Evolutionary conservation across 805 yeast genomes (phyloP), one percentile per base, ranked within the genome.

Genomic region (Saccharomycopsis sp.): DNA sequence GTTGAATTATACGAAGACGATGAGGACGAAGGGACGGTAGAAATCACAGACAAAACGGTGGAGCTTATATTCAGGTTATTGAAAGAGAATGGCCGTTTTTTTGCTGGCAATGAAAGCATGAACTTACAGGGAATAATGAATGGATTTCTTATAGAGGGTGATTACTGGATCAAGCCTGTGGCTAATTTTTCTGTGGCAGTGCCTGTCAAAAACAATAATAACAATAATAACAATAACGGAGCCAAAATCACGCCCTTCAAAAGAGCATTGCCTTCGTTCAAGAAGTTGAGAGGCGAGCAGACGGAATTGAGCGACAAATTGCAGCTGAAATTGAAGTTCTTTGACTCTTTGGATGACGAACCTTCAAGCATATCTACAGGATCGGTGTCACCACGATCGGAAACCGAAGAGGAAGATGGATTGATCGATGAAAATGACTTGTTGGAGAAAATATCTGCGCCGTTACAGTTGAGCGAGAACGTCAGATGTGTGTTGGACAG

Each of bases 391-490:
- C 58, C 56, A 41, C 22, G 25, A 50, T 41, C 54, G n/a, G 29
- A 22, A n/a, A 23, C 20, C 38, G 17, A 41, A 23, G 14, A 15
- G 56, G 44, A 44, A 9, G 69, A 67, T 24, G 71, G 67, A 25
- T 58, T 70, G 22, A 69, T 69, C 17, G 67, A 76, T 59, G 81
- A 78, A 63, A 67, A 77, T 53, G 75, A 70, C 50, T 68, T 79
- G 38, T 68, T 80, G 1, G 65, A 69, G 23, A 57, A 62, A 61
- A 72, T 83, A 54, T 75, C 81, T 24, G 76, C 80, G 34, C 93
- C 94, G 15, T 76, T 79, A 53, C 77, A 79, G 64, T 84, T 89
- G 68, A 81, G 75, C 1, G 71, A 70, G 2, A 72, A 74, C 0
- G 75, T 76, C 22, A 73, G 75, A 42, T 61, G 62, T 50, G 56